Evolutionary conservation across 192 early-diverging fungal species (phyloP), one percentile per base, ranked within the genome.

Genomic region (Powellomyces hirtus): DNA sequence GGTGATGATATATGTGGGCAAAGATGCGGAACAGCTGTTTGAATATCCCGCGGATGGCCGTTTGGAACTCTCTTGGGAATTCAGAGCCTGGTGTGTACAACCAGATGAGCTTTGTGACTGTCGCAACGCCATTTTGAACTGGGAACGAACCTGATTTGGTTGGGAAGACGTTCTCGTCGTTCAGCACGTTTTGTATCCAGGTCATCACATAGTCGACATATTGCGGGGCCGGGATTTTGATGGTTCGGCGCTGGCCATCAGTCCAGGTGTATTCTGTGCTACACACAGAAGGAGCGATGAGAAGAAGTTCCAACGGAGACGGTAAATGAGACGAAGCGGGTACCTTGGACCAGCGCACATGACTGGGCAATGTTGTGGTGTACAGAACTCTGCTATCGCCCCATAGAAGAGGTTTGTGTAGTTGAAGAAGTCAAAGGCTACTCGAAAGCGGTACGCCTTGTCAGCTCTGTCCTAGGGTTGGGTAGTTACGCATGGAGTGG

Each of bases 161-260:
- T 18, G 96, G 96, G 66, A 98, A 98, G 34, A 93, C 77, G 38
- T 75, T 81, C 77, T 97, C 94, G 65, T 98, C 95, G 63, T 92
- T 91, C 8, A 98, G 71, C 16, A 89, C 75, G 18, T 86, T 89
- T 71, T 96, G 91, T 51, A 96, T 90, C 80, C 89, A 88, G 16
- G 89, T 90, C 72, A 92, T 85, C 51, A 92, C 91, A 72, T 89
- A 95, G 83, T 98, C 94, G 33, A 96, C 91, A 67, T 98, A 97
- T 69, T 94, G 91, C n/a, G 92, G 89, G 31, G 96, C 96, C 6
- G 93, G 84, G 35, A 95, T 81, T 72, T 94, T 97, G 30, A 89
- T 79, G 42, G 88, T 90, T 64, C 69, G 69, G 49, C 86, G 82
- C 50, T 87, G 82, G 13, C 86, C 89, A 80, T 98, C 96, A 50